Evolutionary conservation across 495 filamentous ascomycete genomes (phyloP).

Genomic region (Pseudoneurospora amorphoporcata): DNA sequence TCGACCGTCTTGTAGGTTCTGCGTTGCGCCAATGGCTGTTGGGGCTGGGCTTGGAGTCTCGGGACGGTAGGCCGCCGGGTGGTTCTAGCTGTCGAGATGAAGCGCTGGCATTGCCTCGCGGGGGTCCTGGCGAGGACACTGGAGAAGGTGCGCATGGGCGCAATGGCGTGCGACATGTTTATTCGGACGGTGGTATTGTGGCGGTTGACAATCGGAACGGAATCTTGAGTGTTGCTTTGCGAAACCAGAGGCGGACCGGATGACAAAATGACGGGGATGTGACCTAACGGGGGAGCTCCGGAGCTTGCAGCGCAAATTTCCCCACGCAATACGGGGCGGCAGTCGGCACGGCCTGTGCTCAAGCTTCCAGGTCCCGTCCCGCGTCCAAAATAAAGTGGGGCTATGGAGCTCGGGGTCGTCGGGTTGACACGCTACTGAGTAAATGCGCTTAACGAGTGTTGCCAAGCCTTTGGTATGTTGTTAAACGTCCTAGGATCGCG

Average conservation of each 20-base stretch:
- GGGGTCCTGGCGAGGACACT: constrained; percentile 13
- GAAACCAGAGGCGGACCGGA: background rate
- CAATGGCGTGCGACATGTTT: constrained; percentile 19
- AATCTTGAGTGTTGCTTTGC: background rate
- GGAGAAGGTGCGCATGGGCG: constrained; percentile 14
- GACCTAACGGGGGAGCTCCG: background rate
- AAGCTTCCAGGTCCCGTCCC: background rate
- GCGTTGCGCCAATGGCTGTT: constrained; percentile 24
- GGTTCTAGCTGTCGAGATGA: constrained; percentile 17
- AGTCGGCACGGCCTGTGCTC: background rate
- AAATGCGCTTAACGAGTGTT: background rate
- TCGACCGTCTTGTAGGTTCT: constrained; percentile 42
- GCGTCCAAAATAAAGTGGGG: background rate
- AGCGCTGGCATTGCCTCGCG: constrained; percentile 16
- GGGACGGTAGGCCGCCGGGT: constrained; percentile 6
- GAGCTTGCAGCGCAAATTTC: background rate
- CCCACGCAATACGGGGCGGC: background rate
- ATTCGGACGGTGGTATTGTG: background rate
- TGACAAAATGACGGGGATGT: background rate
- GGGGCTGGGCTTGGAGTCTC: constrained; percentile 11
- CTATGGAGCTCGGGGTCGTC: background rate
- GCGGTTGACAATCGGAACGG: background rate
- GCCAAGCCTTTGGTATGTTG: background rate
- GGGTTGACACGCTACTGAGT: background rate
- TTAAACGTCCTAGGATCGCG: background rate